Base-by-base conservation (phyloP, 257 asterid genomes). In the Penstemon davidsonii region DNA sequence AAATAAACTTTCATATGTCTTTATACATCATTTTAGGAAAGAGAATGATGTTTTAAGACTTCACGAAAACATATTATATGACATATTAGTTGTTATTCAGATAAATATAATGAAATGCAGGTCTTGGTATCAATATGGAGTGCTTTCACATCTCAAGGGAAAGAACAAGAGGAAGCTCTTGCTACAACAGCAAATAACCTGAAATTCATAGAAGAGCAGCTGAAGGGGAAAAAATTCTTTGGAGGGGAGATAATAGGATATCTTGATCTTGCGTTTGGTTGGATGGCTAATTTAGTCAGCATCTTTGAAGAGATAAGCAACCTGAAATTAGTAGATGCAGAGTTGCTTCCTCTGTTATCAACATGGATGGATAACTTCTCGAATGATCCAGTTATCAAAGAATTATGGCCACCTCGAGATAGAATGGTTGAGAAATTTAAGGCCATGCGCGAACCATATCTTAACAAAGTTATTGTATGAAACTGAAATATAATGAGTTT, bases 211-310 rank as follows among this genome's bases (percentile, higher is more conserved):
- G 81, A 84, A 66, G 78, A 81, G 75, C 77, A 63, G 53, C 71
- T 84, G 12, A 70, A 76, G 60, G 85, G 15, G 51, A 81, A 72
- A 79, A 79, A 66, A 36, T 79, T 74, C 71, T 81, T 81, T 38
- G 67, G 81, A n/a, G 88, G 86, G 10, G 83, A 81, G 39, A 64
- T n/a, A 6, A 74, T 81, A 1, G 86, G 80, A 9, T 81, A 73
- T 73, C 75, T 84, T 10, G 89, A 84, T 62, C 50, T 81, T 0
- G 83, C 66, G 62, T 57, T 65, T 68, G 86, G 86, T 64, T 75
- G 83, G 83, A 39, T 81, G 57, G 77, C 75, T 3, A 68, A 71
- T 77, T 58, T 81, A 4, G 38, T 55, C 72, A 57, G 79, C 66
- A 62, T 79, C 19, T 39, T 74, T 5, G 81, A 74, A 62, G 84